Evolutionary conservation across 2,329 filamentous ascomycete species (phyloP).

Genomic region (Botrytis paeoniae): DNA sequence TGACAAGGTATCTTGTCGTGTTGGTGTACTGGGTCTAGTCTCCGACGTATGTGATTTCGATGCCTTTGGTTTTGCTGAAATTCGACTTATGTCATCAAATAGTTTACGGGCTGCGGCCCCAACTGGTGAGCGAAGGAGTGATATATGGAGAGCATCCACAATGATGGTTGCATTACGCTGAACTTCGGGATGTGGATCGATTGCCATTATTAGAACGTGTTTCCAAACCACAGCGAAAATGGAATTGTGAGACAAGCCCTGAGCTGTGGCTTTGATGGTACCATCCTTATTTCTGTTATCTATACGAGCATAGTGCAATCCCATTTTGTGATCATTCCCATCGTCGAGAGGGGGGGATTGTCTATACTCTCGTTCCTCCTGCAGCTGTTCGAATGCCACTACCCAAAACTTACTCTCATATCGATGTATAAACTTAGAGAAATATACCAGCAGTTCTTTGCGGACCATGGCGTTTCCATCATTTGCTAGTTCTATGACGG

Average conservation of each 20-base stretch:
- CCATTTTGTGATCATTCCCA: constrained; percentile 58
- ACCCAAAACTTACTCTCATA: constrained; percentile 93
- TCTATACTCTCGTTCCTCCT: constrained; percentile 75
- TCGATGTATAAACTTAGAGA: constrained; percentile 84
- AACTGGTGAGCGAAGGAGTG: constrained; percentile 73
- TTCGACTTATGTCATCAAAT: constrained; percentile 68
- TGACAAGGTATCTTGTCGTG: constrained; percentile 29
- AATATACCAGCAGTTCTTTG: constrained; percentile 88
- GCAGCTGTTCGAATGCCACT: constrained; percentile 83
- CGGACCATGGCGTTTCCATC: constrained; percentile 94
- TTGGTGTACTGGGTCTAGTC: constrained; percentile 35
- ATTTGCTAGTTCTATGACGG: constrained; percentile 84
- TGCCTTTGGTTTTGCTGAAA: constrained; percentile 47
- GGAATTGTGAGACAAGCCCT: constrained; percentile 75
- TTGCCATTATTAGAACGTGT: constrained; percentile 82
- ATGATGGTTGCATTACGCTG: constrained; percentile 81
- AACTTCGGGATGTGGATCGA: constrained; percentile 92
- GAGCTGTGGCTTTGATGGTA: constrained; percentile 53
- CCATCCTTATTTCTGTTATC: constrained; percentile 57
- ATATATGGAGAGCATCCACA: constrained; percentile 79
- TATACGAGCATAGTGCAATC: constrained; percentile 57
- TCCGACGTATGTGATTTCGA: constrained; percentile 32
- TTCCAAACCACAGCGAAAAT: constrained; percentile 95
- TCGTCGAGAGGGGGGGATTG: constrained; percentile 54
- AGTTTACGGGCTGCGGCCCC: constrained; percentile 66